Conservation (phyloP, 345 rosid species). For the Punica granatum region DNA sequence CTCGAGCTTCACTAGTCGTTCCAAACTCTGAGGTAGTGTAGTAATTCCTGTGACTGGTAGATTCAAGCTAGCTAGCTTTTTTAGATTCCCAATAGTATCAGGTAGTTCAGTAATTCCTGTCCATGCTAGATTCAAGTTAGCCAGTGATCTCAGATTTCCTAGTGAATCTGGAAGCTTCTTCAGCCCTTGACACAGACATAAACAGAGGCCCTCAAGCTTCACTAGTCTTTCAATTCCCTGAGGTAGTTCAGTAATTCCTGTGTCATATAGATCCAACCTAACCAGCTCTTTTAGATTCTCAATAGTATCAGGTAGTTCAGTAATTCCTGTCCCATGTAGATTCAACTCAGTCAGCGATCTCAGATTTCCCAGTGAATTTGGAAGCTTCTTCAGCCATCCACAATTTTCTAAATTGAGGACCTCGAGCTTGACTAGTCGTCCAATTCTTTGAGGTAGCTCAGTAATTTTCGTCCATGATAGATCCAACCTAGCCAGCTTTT, state of each 20-base stretch:
- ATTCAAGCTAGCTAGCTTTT: not conserved
- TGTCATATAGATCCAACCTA: too few species aligned
- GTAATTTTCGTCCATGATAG: not conserved
- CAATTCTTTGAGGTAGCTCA: not conserved
- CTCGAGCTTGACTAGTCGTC: not conserved
- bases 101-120: not conserved
- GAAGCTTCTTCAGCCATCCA: not conserved
- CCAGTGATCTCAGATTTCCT: slow-evolving; percentile 5
- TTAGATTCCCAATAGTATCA: slow-evolving; percentile 2
- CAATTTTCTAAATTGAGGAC: not conserved
- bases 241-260: not conserved
- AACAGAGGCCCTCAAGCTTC: not conserved
- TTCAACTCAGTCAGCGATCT: not conserved
- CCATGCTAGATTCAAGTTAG: not conserved
- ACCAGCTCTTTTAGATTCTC: too few species aligned
- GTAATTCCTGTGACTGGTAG: not conserved
- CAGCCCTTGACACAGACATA: not conserved
- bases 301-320: too few species aligned
- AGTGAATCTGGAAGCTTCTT: too few species aligned
- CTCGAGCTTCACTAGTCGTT: not conserved
- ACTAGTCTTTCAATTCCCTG: not conserved
- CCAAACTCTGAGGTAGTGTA: not conserved
- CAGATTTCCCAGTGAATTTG: not conserved
- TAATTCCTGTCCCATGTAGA: not conserved
- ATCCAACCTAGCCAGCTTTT: not conserved